A percentile compares a stretch with the other conserved stretches of the same genome.
Conservation (phyloP, 768 basidiomycete genomes). For the Thelephora aurantiotincta region DNA sequence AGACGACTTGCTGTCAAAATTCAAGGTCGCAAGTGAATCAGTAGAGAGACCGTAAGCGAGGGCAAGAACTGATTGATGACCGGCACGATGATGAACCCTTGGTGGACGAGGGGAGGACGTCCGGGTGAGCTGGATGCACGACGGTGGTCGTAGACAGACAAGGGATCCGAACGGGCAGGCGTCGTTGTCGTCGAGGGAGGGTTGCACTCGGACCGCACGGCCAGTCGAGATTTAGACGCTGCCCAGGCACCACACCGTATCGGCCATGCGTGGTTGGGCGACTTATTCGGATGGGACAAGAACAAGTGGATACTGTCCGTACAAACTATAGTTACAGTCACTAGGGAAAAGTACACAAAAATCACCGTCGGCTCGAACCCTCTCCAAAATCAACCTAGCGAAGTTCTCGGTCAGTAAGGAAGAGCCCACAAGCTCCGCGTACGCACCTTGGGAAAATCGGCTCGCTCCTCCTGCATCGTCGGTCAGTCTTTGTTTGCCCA, state of each 20-base stretch:
- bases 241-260: background rate
- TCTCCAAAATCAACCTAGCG: background rate
- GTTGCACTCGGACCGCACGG: background rate
- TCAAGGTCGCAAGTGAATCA: conserved; percentile 4
- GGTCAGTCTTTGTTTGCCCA: too few relatives aligned
- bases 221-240: background rate
- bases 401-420: background rate
- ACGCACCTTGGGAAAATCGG: conserved; percentile 67
- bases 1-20: background rate
- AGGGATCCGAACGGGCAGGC: background rate
- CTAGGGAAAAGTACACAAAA: background rate
- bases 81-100: background rate
- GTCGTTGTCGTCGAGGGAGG: background rate
- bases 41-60: too few relatives aligned
- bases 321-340: too few relatives aligned
- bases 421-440: conserved; percentile 1
- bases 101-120: background rate
- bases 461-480: conserved; percentile 32
- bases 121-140: background rate
- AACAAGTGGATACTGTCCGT: background rate
- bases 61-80: too few relatives aligned
- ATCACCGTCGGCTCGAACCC: conserved; percentile 10
- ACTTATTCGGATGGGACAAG: background rate
- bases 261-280: conserved; percentile 5
- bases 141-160: background rate